Evolutionary conservation across 1,284 basidiomycete species (phyloP), one percentile per base, ranked within the genome.

Genomic region (Gymnopus androsaceus): DNA sequence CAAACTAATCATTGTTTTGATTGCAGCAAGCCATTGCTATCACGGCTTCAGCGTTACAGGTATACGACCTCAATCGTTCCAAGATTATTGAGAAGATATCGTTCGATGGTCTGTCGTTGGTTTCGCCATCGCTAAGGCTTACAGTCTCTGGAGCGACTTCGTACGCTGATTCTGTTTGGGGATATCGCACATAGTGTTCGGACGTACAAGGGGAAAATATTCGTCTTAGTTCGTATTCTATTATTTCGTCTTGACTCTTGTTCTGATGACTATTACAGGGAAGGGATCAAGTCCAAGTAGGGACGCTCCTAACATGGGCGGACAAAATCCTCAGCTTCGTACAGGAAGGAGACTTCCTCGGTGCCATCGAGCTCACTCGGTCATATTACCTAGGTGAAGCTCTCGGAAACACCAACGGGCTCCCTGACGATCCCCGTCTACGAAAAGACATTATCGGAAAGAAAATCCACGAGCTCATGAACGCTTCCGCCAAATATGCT

Each of bases 261-360:
- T 27, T 55, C 48, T 9, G 41, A 23, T 40, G 52, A 54, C n/a
- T 57, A 40, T 15, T 61, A 34, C 41, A 92, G 90, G 80, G 81
- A 44, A 80, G 80, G 54, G 79, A 85, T 57, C 85, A 86, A 56
- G 64, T 98, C 1, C 81, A 85, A 67, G 92, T 92, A 0, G 97
- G 95, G 27, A 93, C 90, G 0, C 76, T 98, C 23, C 77, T 96
- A 42, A 94, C 94, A 1, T 99, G 97, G 97, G 94, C 96, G 9
- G 95, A 99, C 69, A 87, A 91, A 21, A 87, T 99, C 21, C 76
- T 98, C 28, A 79, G 85, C 3, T 84, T 89, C 51, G 95, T 98
- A 25, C 82, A 94, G 66, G 78, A 82, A 4, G 94, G 95, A 28
- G 89, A 98, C 66, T 95, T 98, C 68, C 76, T 99, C 15, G 85